A percentile compares a stretch with the other conserved stretches of the same genome.
Conservation (phyloP, 2,329 filamentous ascomycete genomes). For the Pseudogymnoascus sp. region DNA sequence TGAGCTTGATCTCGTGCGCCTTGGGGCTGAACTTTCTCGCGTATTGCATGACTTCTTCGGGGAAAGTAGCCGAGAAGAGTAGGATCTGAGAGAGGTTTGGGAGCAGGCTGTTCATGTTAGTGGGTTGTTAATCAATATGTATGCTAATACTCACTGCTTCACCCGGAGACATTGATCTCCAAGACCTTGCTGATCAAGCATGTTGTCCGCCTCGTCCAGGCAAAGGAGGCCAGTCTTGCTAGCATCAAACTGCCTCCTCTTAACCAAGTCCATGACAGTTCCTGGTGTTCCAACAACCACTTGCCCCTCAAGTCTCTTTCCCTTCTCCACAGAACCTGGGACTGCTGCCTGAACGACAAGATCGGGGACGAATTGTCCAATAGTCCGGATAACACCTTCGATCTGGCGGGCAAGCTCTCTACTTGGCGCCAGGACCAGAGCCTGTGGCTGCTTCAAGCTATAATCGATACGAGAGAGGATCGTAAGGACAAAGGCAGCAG, state of each 20-base stretch:
- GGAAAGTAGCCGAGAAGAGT: constrained; percentile 92
- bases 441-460: constrained; percentile 64
- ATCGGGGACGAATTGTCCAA: constrained; percentile 75
- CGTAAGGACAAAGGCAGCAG: constrained; percentile 89
- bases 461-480: constrained; percentile 82
- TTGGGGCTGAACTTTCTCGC: constrained; percentile 77
- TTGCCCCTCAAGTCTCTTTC: constrained; percentile 62
- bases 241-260: constrained; percentile 65
- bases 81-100: constrained; percentile 75
- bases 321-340: constrained; percentile 65
- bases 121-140: neutral
- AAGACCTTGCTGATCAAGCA: constrained; percentile 91
- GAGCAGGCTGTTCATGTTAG: constrained; percentile 39
- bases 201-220: constrained; percentile 96
- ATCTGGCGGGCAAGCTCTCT: constrained; percentile 95
- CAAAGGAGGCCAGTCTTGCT: constrained; percentile 73
- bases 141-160: constrained; percentile 56
- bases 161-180: constrained; percentile 92
- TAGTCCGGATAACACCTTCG: constrained; percentile 70
- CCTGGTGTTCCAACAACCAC: constrained; percentile 91
- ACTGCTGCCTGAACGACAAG: constrained; percentile 76
- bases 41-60: constrained; percentile 75
- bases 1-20: constrained; percentile 78
- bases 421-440: constrained; percentile 81
- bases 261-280: constrained; percentile 82